Evolutionary conservation across 257 asterid species (phyloP), one percentile per base, ranked within the genome.

Genomic region (Henckelia pumila): DNA sequence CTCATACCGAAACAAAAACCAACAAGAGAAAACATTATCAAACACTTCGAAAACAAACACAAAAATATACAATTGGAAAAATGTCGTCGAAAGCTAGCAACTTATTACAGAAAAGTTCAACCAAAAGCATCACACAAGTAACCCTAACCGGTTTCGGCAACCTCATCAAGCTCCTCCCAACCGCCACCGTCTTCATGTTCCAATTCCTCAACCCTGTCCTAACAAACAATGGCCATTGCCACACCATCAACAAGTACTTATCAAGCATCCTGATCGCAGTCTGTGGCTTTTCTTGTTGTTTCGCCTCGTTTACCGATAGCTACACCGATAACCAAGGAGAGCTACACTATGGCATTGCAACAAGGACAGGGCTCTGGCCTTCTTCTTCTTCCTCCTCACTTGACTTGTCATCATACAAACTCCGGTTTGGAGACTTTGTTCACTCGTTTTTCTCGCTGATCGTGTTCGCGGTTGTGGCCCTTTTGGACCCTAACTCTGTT

Each of bases 261-360:
- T 80, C 96, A 1, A 64, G 78, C 56, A 58, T 74, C 37, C 68
- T 92, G 32, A 74, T 85, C 26, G 67, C 61, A 21, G 7, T 73
- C 1, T 84, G 93, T 56, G 88, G 84, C 24, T 21, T 88, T 8
- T 81, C 89, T 3, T 85, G 96, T 69, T 86, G 76, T 53, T 78
- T 92, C 68, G 79, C 98, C 53, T 80, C 92, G 19, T 89, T 92
- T 68, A 89, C 96, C 4, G 98, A 92, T 25, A 89, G 95, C 78
- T 91, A 85, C 68, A 69, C 63, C 24, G 94, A 92, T 37, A 37
- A 16, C 22, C 75, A 83, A 6, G 98, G 96, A 2, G 59, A 24
- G 61, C 53, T 37, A 0, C 95, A 67, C 21, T 89, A 85, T 37
- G 98, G 88, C 8, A 65, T 92, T 61, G 96, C 86, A 1, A 92